Conservation (phyloP, 257 asterid genomes). For the Scutellaria minor region DNA sequence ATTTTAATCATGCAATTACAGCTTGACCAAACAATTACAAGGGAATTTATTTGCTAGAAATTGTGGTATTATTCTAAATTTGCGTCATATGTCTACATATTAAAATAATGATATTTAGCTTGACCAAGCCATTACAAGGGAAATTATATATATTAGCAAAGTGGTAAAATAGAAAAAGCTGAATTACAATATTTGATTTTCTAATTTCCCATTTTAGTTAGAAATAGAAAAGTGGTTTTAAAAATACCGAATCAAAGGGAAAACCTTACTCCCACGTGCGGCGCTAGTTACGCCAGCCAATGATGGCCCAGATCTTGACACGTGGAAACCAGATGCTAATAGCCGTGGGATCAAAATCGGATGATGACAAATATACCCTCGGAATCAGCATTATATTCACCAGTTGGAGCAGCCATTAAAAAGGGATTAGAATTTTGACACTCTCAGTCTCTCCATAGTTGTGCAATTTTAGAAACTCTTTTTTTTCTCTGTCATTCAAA, state of each 20-base stretch:
- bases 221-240: background rate
- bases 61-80: too few relatives aligned
- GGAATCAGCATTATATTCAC: constrained; percentile 16
- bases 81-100: too few relatives aligned
- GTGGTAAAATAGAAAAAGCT: too few relatives aligned
- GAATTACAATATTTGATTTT: background rate
- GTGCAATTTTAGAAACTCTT: background rate
- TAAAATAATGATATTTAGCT: too few relatives aligned
- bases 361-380: constrained; percentile 39
- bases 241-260: constrained; percentile 1
- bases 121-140: too few relatives aligned
- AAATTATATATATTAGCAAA: too few relatives aligned
- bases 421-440: background rate
- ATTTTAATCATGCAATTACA: background rate
- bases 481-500: background rate
- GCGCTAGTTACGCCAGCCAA: constrained; percentile 32
- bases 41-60: too few relatives aligned
- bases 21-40: background rate
- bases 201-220: background rate
- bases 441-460: background rate
- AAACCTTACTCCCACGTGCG: background rate
- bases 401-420: background rate
- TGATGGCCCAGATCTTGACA: constrained; percentile 31
- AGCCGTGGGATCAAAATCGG: constrained; percentile 31
- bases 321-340: background rate